Percentiles rank a stretch among this genome's conserved stretches.
phyloP scores from a whole-genome alignment of 495 filamentous ascomycete genomes.

The Penicillium salamii region DNA sequence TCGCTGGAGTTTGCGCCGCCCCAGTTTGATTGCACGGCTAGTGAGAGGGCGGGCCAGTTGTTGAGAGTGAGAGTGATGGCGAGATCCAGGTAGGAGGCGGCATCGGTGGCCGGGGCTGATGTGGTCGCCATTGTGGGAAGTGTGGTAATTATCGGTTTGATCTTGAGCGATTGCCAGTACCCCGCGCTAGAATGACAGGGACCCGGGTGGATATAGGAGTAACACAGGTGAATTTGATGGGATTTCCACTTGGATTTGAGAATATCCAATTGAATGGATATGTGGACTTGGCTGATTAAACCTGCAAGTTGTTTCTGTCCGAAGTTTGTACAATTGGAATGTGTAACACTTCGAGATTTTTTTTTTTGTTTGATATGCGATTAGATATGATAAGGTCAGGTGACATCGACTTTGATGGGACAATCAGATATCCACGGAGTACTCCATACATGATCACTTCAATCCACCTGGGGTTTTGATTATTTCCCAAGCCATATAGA shows the following conservation, averaged over 20 bases:
- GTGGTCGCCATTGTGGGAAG: conserved; percentile 25
- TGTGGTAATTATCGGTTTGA: conserved; percentile 3
- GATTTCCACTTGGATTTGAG: too few species aligned
- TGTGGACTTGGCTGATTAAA: too few species aligned
- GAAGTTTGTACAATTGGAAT: background rate
- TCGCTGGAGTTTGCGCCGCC: conserved; percentile 80
- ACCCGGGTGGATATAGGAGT: background rate
- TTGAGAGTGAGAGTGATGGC: conserved; percentile 75
- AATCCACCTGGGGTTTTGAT: too few species aligned
- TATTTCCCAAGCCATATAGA: too few species aligned
- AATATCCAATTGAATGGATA: too few species aligned
- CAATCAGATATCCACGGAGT: too few species aligned
- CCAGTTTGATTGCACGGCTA: conserved; percentile 84
- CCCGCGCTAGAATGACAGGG: conserved; percentile 9
- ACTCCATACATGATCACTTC: too few species aligned
- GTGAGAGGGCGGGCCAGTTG: conserved; percentile 80
- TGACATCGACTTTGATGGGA: too few species aligned
- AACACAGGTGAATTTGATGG: too few species aligned
- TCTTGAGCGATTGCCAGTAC: conserved; percentile 4
- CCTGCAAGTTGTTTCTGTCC: background rate
- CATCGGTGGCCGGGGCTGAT: conserved; percentile 16
- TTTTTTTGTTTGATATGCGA: conserved; percentile 7
- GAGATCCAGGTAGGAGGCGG: conserved; percentile 65
- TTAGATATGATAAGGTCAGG: conserved; percentile 23
- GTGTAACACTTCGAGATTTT: background rate